Base-by-base conservation (phyloP, 495 filamentous ascomycete species). In the Penicillium bialowiezense region DNA sequence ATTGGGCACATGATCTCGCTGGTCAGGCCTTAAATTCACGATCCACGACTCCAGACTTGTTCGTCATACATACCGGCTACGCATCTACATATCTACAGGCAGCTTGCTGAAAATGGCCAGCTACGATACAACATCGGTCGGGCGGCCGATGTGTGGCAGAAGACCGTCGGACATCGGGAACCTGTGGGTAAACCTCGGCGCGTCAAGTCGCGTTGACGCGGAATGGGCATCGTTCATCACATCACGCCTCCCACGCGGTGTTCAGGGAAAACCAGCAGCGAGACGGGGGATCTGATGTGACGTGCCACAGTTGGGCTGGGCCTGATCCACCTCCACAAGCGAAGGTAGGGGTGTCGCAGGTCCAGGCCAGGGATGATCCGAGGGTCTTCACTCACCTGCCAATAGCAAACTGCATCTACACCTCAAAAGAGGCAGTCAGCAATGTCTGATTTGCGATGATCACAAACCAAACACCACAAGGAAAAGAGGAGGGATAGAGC, bases 321-420 rank as follows among this genome's bases (percentile, higher is more conserved):
- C 31, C 5, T n/a, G 18, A 15, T 32, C 7, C 29, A 13, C 23
- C n/a, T n/a, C n/a, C n/a, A n/a, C n/a, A n/a, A n/a, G n/a, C 7
- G 1, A 5, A 15, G 2, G 20, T 23, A 29, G 26, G 10, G 19
- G 10, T 32, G 24, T 10, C 19, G 15, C 26, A 8, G 20, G 26
- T 24, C 9, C 17, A 42, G 8, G 21, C 9, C 3, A 21, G 14
- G 20, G 10, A 31, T 32, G 24, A 15, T 13, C 10, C 29, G 33
- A 33, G 13, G 13, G 17, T 19, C 28, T 12, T 12, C 13, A n/a
- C 15, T 29, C 13, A 37, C 28, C 28, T 15, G 33, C 37, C 21
- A 51, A 24, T 41, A 54, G 56, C 56, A 62, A 58, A 51, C 55
- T 50, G 38, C 45, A 43, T 42, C 44, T 60, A 63, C 48, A 54